Conservation (phyloP, 345 rosid species). For the Linum tenue region DNA sequence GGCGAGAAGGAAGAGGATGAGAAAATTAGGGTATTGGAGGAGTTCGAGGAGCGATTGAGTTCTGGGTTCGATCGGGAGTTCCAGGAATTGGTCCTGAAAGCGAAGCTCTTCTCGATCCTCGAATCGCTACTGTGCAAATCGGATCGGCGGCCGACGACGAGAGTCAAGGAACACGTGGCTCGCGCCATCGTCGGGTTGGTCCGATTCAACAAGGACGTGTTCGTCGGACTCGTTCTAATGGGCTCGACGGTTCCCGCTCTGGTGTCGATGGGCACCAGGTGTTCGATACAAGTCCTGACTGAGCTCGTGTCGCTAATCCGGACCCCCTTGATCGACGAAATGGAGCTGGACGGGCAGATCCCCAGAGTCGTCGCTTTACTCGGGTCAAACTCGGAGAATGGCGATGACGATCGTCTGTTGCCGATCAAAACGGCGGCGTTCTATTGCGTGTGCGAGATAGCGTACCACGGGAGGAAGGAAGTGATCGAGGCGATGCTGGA, state of each 20-base stretch:
- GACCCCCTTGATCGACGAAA: slow-evolving; percentile 43
- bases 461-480: slow-evolving; percentile 42
- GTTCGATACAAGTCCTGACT: slow-evolving; percentile 30
- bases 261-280: slow-evolving; percentile 29
- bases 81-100: slow-evolving; percentile 41
- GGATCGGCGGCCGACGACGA: slow-evolving; percentile 11
- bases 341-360: slow-evolving; percentile 34
- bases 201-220: slow-evolving; percentile 45
- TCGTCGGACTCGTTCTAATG: slow-evolving; percentile 53
- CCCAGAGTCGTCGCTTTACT: slow-evolving; percentile 28
- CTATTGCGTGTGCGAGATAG: slow-evolving; percentile 38
- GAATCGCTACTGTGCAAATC: slow-evolving; percentile 31
- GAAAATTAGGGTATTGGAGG: slow-evolving; percentile 29
- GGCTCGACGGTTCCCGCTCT: slow-evolving; percentile 34
- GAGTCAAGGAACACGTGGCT: slow-evolving; percentile 26
- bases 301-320: slow-evolving; percentile 32
- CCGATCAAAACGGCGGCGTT: slow-evolving; percentile 17
- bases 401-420: background rate
- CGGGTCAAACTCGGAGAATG: slow-evolving; percentile 16
- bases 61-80: slow-evolving; percentile 40
- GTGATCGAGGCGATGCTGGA: slow-evolving; percentile 35
- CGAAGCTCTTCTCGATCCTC: slow-evolving; percentile 33
- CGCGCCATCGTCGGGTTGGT: slow-evolving; percentile 31
- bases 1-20: slow-evolving; percentile 24
- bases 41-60: slow-evolving; percentile 29